Conservation (phyloP, 768 basidiomycete genomes). For the Stropharia rugosoannulata region DNA sequence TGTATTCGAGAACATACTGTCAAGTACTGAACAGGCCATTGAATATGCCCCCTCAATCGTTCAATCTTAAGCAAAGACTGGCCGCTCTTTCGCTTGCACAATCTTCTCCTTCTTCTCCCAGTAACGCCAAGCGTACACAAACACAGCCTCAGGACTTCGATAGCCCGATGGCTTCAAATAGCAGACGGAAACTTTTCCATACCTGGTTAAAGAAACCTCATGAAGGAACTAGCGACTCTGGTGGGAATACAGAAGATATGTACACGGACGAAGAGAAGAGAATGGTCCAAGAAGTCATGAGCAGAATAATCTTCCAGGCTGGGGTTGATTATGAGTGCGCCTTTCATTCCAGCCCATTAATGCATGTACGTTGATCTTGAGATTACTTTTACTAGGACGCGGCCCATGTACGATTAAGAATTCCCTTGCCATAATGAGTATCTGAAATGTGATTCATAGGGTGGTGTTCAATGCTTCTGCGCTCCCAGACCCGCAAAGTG, state of each 20-base stretch:
- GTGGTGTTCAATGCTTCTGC: slow-evolving; percentile 82
- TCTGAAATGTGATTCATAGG: slow-evolving; percentile 37
- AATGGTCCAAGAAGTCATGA: slow-evolving; percentile 65
- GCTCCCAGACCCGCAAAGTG: slow-evolving; percentile 73
- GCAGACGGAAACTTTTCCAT: slow-evolving; percentile 36
- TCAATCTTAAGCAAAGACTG: slow-evolving; percentile 65
- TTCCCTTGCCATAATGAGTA: background rate
- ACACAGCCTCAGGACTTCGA: slow-evolving; percentile 7
- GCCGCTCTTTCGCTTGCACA: slow-evolving; percentile 57
- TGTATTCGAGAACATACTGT: background rate
- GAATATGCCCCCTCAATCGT: slow-evolving; percentile 20
- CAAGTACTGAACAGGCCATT: background rate
- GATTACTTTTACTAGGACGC: slow-evolving; percentile 52
- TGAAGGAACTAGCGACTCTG: slow-evolving; percentile 18
- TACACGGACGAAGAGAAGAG: slow-evolving; percentile 57
- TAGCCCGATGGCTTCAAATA: slow-evolving; percentile 16
- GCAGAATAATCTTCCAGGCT: slow-evolving; percentile 80
- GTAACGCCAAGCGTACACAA: slow-evolving; percentile 13
- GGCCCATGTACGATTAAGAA: slow-evolving; percentile 64
- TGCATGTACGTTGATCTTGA: background rate
- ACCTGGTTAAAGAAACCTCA: slow-evolving; percentile 47
- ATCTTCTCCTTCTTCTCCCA: slow-evolving; percentile 45
- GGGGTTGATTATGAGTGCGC: slow-evolving; percentile 87
- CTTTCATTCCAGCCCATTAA: background rate
- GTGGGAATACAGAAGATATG: slow-evolving; percentile 24